Evolutionary conservation across 495 filamentous ascomycete species (phyloP).

Genomic region (Aspergillus mulundensis): DNA sequence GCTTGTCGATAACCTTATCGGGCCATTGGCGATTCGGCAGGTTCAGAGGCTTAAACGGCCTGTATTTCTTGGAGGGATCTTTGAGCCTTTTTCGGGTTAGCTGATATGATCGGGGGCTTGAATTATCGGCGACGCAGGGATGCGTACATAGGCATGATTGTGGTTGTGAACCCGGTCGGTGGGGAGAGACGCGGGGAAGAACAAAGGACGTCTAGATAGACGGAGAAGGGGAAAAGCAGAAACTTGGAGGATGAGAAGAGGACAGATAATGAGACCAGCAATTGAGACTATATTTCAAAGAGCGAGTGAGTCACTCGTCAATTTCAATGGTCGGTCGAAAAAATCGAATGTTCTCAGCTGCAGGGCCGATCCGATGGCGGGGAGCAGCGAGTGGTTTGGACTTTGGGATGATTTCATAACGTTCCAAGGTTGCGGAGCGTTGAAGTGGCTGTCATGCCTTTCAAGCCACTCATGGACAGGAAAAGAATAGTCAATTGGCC

Average conservation of each 20-base stretch:
- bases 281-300: constrained; percentile 11
- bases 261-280: constrained; percentile 7
- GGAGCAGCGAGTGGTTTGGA: too few relatives aligned
- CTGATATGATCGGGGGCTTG: background rate
- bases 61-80: constrained; percentile 92
- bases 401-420: too few relatives aligned
- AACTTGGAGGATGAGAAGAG: background rate
- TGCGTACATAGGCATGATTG: constrained; percentile 12
- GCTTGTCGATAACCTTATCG: constrained; percentile 64
- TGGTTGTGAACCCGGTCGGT: constrained; percentile 1
- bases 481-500: too few relatives aligned
- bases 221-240: background rate
- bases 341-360: background rate
- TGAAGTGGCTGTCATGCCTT: too few relatives aligned
- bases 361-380: constrained; percentile 8
- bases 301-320: constrained; percentile 14
- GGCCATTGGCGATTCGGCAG: constrained; percentile 93
- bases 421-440: too few relatives aligned
- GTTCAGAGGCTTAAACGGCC: constrained; percentile 68
- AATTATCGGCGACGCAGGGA: background rate
- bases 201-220: background rate
- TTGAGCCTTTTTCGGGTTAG: constrained; percentile 55
- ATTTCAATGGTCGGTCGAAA: background rate
- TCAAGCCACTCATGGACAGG: too few relatives aligned
- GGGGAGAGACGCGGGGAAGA: constrained; percentile 5